Base-by-base conservation (phyloP, 2,329 filamentous ascomycete species). In the Cladophialophora carrionii region DNA sequence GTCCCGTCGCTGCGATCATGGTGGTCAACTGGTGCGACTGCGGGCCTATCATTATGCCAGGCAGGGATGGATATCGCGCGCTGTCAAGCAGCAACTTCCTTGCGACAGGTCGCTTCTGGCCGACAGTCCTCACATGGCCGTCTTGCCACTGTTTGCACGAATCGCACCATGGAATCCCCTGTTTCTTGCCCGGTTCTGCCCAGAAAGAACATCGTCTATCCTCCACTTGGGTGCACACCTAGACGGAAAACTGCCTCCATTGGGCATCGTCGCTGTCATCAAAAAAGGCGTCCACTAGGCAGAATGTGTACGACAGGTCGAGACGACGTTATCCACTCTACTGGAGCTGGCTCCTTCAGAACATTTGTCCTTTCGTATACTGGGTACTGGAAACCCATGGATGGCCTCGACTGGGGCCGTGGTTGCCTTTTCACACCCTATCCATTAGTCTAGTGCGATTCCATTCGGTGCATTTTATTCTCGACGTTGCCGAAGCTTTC, bases 231-330 rank as follows among this genome's bases (percentile, higher is more conserved):
- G 20, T 24, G 48, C 22, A 51, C 48, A 51, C 48, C 48, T 26
- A 12, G 20, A 51, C 48, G 37, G 37, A 7, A 43, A 43, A n/a
- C 37, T 43, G 48, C 20, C 48, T 51, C 9, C 24, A 51, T 51
- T 26, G 48, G 48, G 20, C 22, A 29, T 51, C 22, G 14, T 51
- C 48, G 17, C 24, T 20, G 22, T 14, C 24, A 9, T 51, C 14
- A 17, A 51, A 29, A 49, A 51, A 51, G 48, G 48, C 48, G 26
- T 10, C 48, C 48, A 51, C 48, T 51, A 51, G 48, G 48, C 48
- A 51, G 48, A 26, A 10, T 51, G 4, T 29, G 48, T 26, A 51
- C 24, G 48, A 12, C n/a, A n/a, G 41, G 3, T 43, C 2, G 41
- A 43, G 41, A 3, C 41, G n/a, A 14, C 22, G 4, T 24, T 22